Evolutionary conservation across 2,329 filamentous ascomycete genomes (phyloP).

Genomic region (Fusarium sublunatum): DNA sequence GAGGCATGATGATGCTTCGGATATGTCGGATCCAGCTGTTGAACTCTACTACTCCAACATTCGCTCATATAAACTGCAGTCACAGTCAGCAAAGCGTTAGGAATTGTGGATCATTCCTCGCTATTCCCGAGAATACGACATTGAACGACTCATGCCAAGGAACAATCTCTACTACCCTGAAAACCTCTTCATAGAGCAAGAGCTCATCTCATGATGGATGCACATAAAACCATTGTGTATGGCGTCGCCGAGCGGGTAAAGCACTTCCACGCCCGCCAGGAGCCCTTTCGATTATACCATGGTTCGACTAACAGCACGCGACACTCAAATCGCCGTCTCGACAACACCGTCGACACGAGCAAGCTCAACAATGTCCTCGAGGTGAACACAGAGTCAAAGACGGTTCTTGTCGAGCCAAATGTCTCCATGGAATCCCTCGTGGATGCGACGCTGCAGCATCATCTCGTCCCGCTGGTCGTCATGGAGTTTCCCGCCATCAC

Average conservation of each 20-base stretch:
- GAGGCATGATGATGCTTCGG: slow-evolving; percentile 8
- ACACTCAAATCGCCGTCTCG: slow-evolving; percentile 59
- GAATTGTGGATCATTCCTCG: slow-evolving; percentile 32
- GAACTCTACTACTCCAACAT: slow-evolving; percentile 3
- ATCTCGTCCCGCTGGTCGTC: slow-evolving; percentile 72
- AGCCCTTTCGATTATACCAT: slow-evolving; percentile 79
- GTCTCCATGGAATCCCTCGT: slow-evolving; percentile 75
- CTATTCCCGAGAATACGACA: slow-evolving; percentile 34
- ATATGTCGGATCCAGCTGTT: slow-evolving; percentile 33
- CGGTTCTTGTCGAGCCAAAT: slow-evolving; percentile 75
- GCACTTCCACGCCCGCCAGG: slow-evolving; percentile 56
- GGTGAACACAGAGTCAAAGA: slow-evolving; percentile 64
- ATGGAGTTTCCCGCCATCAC: slow-evolving; percentile 82
- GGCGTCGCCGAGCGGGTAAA: slow-evolving; percentile 57
- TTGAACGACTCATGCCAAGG: slow-evolving; percentile 30
- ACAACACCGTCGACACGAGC: slow-evolving; percentile 75
- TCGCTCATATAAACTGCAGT: slow-evolving; percentile 14
- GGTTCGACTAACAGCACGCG: slow-evolving; percentile 83
- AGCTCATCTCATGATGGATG: slow-evolving; percentile 51
- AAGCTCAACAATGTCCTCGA: slow-evolving; percentile 70
- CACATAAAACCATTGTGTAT: slow-evolving; percentile 58
- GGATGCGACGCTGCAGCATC: slow-evolving; percentile 64
- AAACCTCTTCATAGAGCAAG: not conserved
- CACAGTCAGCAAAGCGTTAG: slow-evolving; percentile 13
- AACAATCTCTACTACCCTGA: slow-evolving; percentile 1